Evolutionary conservation across 176 grass and related monocot genomes (phyloP).

Genomic region (Tillandsia fasciculata): DNA sequence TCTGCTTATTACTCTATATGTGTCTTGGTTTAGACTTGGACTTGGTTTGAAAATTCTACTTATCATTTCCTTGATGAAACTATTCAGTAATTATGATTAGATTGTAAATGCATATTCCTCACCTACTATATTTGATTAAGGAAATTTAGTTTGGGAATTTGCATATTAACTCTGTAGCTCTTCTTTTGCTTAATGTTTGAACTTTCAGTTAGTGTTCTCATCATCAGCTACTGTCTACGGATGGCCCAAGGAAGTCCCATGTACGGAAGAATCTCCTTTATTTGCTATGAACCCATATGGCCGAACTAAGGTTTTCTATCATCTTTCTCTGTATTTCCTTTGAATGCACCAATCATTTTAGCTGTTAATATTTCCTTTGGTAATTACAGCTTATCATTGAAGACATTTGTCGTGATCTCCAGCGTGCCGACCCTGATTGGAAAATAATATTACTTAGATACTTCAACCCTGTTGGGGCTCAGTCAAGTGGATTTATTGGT

Average conservation of each 20-base stretch:
- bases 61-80: background rate
- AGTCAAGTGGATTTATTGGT: constrained; percentile 67
- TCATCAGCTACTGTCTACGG: constrained; percentile 97
- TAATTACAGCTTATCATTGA: constrained; percentile 68
- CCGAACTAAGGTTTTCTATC: constrained; percentile 62
- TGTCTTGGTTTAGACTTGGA: too few species aligned
- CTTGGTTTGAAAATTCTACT: too few species aligned
- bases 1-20: too few species aligned
- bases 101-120: background rate
- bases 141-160: background rate
- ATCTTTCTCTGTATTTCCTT: background rate
- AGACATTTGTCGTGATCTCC: constrained; percentile 75
- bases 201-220: constrained; percentile 79
- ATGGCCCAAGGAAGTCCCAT: constrained; percentile 94
- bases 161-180: background rate
- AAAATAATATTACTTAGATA: constrained; percentile 88
- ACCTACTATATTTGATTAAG: background rate
- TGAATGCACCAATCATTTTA: background rate
- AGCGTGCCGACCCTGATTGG: constrained; percentile 63
- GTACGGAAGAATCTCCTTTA: constrained; percentile 91
- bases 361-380: background rate
- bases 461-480: constrained; percentile 93
- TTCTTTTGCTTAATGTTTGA: constrained; percentile 3
- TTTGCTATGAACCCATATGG: constrained; percentile 87
- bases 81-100: background rate